A percentile compares a stretch with the other conserved stretches of the same genome.
Conservation (phyloP, 1,284 basidiomycete species). For the Boletus sp. region DNA sequence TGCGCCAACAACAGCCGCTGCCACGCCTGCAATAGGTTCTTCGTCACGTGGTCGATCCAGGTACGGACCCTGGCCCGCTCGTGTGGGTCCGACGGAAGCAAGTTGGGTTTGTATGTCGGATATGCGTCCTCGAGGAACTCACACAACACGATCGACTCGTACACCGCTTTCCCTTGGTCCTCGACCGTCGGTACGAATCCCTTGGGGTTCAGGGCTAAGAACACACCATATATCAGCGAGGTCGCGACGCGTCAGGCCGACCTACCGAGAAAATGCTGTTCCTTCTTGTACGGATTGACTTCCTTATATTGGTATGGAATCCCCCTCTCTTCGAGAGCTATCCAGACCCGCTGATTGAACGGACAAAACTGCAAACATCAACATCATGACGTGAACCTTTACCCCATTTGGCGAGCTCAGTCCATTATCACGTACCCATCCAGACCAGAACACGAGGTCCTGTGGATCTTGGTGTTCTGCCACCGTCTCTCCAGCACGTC, state of each 20-base stretch:
- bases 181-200: constrained; percentile 65
- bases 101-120: constrained; percentile 40
- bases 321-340: constrained; percentile 54
- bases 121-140: constrained; percentile 62
- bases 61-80: constrained; percentile 48
- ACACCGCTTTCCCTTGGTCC: constrained; percentile 52
- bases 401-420: not conserved
- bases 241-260: not conserved
- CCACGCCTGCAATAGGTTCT: constrained; percentile 50
- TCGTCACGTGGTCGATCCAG: constrained; percentile 52
- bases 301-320: constrained; percentile 36
- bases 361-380: constrained; percentile 66
- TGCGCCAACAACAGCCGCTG: constrained; percentile 54
- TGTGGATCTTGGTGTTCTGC: not conserved
- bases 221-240: not conserved
- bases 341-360: constrained; percentile 42
- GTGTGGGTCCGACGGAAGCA: constrained; percentile 49
- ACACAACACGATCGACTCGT: constrained; percentile 57
- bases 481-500: not conserved
- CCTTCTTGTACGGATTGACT: constrained; percentile 71
- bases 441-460: not conserved
- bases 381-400: not conserved
- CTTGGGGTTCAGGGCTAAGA: constrained; percentile 63
- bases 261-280: constrained; percentile 54
- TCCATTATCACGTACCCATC: not conserved